phyloP scores from a whole-genome alignment of 106 monocot species.

The Amphibolis antarctica region DNA sequence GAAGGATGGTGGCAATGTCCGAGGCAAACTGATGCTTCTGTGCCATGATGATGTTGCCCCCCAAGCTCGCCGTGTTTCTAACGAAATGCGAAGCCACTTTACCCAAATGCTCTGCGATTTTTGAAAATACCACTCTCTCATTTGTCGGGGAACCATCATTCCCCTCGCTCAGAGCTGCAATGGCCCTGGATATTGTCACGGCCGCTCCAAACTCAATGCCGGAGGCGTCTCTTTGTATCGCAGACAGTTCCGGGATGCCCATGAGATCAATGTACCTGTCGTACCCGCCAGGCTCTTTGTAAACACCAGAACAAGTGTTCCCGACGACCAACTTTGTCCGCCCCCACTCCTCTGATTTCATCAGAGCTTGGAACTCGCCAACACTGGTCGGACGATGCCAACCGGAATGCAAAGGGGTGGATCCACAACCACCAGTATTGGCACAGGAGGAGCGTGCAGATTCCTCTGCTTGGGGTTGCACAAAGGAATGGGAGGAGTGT shows the following conservation, averaged over 20 bases:
- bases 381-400: conserved; percentile 41
- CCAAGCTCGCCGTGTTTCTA: conserved; percentile 71
- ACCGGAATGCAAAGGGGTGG: neutral
- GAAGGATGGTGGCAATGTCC: conserved; percentile 76
- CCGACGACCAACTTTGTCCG: conserved; percentile 48
- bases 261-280: conserved; percentile 54
- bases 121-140: conserved; percentile 27
- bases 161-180: conserved; percentile 44
- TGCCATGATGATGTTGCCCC: conserved; percentile 79
- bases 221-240: conserved; percentile 18
- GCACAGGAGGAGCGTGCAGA: too few species aligned
- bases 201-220: conserved; percentile 62
- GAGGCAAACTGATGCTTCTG: conserved; percentile 65
- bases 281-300: conserved; percentile 39
- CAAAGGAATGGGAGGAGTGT: conserved; percentile 9
- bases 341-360: conserved; percentile 16
- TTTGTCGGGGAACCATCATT: neutral
- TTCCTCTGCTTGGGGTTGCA: conserved; percentile 38
- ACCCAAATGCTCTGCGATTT: conserved; percentile 66
- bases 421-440: too few species aligned
- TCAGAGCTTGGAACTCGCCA: conserved; percentile 24
- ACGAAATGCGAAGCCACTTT: conserved; percentile 63
- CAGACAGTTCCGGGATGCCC: conserved; percentile 46
- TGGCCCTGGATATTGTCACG: conserved; percentile 49
- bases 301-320: conserved; percentile 59